Conservation (phyloP, 768 basidiomycete species). For the Podaxis sp. region DNA sequence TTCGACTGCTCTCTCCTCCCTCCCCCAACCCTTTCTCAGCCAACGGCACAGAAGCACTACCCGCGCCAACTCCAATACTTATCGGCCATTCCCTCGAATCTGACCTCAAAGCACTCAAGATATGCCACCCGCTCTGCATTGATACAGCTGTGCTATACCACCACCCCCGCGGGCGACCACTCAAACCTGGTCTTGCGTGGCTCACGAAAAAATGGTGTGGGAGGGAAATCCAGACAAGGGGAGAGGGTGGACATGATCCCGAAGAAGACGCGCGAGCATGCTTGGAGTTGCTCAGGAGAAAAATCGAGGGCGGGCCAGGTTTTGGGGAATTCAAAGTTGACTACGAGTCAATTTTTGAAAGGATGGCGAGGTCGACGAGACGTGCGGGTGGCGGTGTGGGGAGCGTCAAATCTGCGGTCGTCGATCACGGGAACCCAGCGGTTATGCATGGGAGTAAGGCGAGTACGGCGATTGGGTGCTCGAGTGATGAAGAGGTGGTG, state of each 20-base stretch:
- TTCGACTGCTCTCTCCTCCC: conserved; percentile 57
- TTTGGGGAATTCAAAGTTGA: conserved; percentile 89
- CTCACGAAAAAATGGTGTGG: conserved; percentile 92
- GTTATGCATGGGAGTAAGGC: conserved; percentile 87
- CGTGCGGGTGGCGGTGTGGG: conserved; percentile 32
- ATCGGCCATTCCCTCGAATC: conserved; percentile 96
- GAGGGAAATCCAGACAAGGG: conserved; percentile 82
- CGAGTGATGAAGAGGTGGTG: conserved; percentile 74
- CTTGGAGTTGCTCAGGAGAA: conserved; percentile 78
- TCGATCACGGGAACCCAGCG: conserved; percentile 82
- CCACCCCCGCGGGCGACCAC: conserved; percentile 90
- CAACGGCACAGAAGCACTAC: conserved; percentile 17
- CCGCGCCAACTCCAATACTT: conserved; percentile 68
- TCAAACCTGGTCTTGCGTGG: conserved; percentile 97
- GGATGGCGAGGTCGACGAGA: conserved; percentile 58
- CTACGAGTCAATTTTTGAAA: conserved; percentile 85
- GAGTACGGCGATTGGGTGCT: conserved; percentile 72
- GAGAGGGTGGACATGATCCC: conserved; percentile 88
- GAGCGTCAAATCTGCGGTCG: conserved; percentile 59
- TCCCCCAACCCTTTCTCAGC: conserved; percentile 43
- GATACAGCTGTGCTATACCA: conserved; percentile 91
- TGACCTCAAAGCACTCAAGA: conserved; percentile 84
- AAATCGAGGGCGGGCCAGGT: conserved; percentile 71
- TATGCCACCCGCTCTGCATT: conserved; percentile 83
- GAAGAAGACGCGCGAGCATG: conserved; percentile 94